A percentile compares a stretch with the other conserved stretches of the same genome.
These are phyloP conservation scores for Sporisorium exsertum DNA, from an alignment of 1,284 basidiomycete species.

Conservation along the genomic window DNA sequence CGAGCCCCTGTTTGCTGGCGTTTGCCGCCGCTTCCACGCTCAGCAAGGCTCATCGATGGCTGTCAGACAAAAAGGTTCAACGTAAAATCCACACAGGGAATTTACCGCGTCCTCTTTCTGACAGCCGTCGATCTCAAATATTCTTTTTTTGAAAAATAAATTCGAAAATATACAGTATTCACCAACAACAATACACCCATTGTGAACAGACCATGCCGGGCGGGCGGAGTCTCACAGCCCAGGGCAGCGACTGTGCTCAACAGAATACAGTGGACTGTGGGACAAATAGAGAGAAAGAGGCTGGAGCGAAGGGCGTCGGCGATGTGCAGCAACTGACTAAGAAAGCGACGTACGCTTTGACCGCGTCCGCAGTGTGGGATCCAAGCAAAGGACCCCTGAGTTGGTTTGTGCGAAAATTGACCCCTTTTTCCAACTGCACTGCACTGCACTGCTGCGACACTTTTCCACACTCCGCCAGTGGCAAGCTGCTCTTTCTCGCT, in stretches of 20 bases:
- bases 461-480: background rate
- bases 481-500: background rate
- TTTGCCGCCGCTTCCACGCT: background rate
- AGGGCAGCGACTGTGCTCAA: no score
- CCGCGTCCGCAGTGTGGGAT: background rate
- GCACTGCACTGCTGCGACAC: background rate
- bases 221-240: no score
- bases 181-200: background rate
- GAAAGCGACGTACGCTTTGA: background rate
- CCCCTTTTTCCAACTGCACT: background rate
- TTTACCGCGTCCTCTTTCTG: background rate
- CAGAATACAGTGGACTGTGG: no score
- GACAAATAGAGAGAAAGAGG: background rate
- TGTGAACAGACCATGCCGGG: no score
- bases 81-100: background rate
- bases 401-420: background rate
- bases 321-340: no score
- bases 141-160: background rate
- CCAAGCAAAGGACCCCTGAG: background rate
- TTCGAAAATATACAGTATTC: no score
- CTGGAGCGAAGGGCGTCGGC: background rate
- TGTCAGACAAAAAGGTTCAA: background rate
- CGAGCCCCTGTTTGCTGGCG: slow-evolving; percentile 3
- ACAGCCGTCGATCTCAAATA: slow-evolving; percentile 3
- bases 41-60: background rate